Evolutionary conservation across 2,329 filamentous ascomycete genomes (phyloP), one percentile per base, ranked within the genome.

Genomic region (Fusarium nanum): DNA sequence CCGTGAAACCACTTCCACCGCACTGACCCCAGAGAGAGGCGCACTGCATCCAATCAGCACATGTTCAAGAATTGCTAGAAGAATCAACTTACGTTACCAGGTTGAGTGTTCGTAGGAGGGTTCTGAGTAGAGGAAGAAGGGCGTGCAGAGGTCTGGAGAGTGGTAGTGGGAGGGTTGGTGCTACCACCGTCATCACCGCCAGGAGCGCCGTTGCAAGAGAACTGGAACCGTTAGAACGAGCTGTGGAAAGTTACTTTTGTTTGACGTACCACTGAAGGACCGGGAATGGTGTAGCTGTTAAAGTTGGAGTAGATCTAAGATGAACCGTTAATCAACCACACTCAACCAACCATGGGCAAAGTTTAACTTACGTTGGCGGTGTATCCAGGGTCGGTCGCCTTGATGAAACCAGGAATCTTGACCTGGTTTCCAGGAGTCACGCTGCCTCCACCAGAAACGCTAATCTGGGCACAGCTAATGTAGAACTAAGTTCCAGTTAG

Each of bases 391-490:
- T 63, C 60, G 0, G 58, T 63, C 0, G 28, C 60, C 16, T 63
- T 63, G 32, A 63, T 56, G 2, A 59, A 59, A 7, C 60, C 60
- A 3, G 60, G 60, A 6, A 63, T 63, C 13, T 63, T 63, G 18
- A 63, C 60, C 14, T 63, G 60, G 34, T 55, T 63, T 1, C 48
- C 27, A 9, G 60, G 60, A 28, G 40, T 32, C 16, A 49, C 62
- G n/a, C 47, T 63, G 0, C 60, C 60, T 25, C 60, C 60, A 4
- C 60, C 60, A 34, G 42, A 18, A 6, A 63, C 41, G 12, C 16
- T 63, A 5, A 63, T 63, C 12, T 63, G 60, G 3, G 60, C 60
- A 13, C 60, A 63, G 22, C 47, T 56, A 16, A 56, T 63, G n/a
- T 63, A 63, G 7, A 63, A 63, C 60, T 63, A 5, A 9, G 9